phyloP scores from a whole-genome alignment of 768 basidiomycete species.

The Termitomyces sp. region DNA sequence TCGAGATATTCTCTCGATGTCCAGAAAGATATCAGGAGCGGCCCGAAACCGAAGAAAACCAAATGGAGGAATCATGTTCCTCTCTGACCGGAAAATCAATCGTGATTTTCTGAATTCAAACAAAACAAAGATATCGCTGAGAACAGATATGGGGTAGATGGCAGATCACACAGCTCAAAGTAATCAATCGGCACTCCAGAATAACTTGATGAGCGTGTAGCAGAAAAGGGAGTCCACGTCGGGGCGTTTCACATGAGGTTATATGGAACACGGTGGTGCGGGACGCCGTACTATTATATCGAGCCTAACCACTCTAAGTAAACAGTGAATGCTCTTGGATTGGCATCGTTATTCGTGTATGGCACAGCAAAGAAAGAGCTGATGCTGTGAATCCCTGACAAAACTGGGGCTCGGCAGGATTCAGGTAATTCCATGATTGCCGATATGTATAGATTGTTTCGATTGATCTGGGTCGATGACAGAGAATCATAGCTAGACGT shows the following conservation, averaged over 20 bases:
- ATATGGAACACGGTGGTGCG: neutral
- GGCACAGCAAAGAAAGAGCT: neutral
- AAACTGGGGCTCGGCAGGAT: neutral
- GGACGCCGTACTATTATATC: neutral
- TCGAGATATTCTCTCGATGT: neutral
- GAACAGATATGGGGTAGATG: neutral
- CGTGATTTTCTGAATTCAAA: neutral
- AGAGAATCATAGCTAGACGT: neutral
- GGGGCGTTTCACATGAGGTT: neutral
- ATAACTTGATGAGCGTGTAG: neutral
- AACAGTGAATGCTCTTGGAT: neutral
- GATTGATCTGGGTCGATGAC: neutral
- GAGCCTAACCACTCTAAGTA: neutral
- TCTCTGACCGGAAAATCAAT: neutral
- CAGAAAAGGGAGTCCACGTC: neutral
- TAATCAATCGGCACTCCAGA: neutral
- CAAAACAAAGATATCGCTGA: neutral
- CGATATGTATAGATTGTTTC: neutral
- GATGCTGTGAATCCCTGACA: neutral
- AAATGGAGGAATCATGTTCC: neutral
- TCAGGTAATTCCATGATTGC: neutral
- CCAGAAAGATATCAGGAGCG: neutral
- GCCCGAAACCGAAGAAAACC: neutral
- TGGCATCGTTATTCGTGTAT: neutral
- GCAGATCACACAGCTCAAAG: neutral